Evolutionary conservation across 2,329 filamentous ascomycete genomes (phyloP).

Genomic region (Fusarium pseudograminearum): DNA sequence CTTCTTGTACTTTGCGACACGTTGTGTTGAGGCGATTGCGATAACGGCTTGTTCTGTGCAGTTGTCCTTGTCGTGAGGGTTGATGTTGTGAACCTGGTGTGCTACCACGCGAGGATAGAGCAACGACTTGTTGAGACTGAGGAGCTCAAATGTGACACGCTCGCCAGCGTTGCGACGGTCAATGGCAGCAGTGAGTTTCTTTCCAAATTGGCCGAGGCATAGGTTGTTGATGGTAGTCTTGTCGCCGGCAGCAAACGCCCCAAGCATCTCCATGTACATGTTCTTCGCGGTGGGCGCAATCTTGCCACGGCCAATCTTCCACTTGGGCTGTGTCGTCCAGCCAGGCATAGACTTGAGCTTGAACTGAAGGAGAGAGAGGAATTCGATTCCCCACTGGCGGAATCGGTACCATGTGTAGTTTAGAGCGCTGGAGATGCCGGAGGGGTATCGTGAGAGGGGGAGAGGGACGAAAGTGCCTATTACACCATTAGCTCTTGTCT

Average conservation of each 20-base stretch:
- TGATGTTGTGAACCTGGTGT: constrained; percentile 64
- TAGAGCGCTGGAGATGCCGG: constrained; percentile 46
- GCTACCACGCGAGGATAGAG: constrained; percentile 65
- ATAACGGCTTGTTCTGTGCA: constrained; percentile 68
- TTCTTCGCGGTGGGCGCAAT: constrained; percentile 66
- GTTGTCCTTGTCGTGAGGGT: constrained; percentile 55
- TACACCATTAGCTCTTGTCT: not conserved
- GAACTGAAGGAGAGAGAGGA: constrained; percentile 53
- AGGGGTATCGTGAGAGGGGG: constrained; percentile 53
- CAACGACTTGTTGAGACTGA: constrained; percentile 59
- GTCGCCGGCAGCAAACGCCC: constrained; percentile 71
- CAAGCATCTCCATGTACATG: constrained; percentile 71
- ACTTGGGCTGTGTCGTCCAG: constrained; percentile 57
- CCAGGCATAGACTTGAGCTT: constrained; percentile 61
- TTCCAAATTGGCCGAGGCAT: constrained; percentile 65
- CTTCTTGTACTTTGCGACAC: constrained; percentile 58
- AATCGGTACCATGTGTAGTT: constrained; percentile 55
- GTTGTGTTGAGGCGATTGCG: constrained; percentile 68
- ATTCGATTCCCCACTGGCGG: constrained; percentile 53
- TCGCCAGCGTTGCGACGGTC: constrained; percentile 61
- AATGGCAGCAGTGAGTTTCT: constrained; percentile 66
- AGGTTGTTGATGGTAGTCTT: constrained; percentile 61
- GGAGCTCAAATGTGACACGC: constrained; percentile 65
- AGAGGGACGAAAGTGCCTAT: constrained; percentile 63
- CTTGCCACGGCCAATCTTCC: constrained; percentile 57